A percentile compares a stretch with the other conserved stretches of the same genome.
Conservation (phyloP, 2,329 filamentous ascomycete genomes). For the Epichloe hybrida region DNA sequence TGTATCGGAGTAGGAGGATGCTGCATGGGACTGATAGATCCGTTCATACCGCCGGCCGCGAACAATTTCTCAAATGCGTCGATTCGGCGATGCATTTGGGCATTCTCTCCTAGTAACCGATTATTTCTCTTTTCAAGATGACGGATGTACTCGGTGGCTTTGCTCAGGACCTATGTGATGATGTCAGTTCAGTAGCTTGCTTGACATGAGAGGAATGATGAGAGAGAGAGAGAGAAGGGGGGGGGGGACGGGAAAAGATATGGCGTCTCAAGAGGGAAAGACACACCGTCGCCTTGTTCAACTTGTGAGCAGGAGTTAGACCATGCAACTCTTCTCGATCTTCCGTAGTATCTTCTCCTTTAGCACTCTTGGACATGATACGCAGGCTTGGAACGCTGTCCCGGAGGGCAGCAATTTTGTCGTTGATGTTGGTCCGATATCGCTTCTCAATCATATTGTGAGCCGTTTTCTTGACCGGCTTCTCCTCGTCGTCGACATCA, state of each 20-base stretch:
- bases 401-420: constrained; percentile 85
- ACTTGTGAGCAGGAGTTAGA: constrained; percentile 75
- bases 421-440: constrained; percentile 90
- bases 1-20: constrained; percentile 40
- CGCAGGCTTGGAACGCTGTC: constrained; percentile 86
- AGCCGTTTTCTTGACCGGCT: constrained; percentile 69
- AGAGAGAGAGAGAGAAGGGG: not conserved
- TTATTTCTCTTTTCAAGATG: constrained; percentile 87
- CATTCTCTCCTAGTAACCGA: constrained; percentile 69
- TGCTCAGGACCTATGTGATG: constrained; percentile 58
- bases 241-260: not conserved
- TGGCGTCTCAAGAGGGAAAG: not conserved
- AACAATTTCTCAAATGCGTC: constrained; percentile 68
- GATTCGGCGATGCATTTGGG: constrained; percentile 62
- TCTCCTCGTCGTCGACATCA: constrained; percentile 44
- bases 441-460: constrained; percentile 98
- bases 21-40: constrained; percentile 40
- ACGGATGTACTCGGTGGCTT: constrained; percentile 90
- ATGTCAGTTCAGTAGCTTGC: not conserved
- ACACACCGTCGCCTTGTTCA: constrained; percentile 85
- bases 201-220: not conserved
- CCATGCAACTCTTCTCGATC: constrained; percentile 66
- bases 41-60: constrained; percentile 58
- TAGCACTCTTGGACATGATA: constrained; percentile 62
- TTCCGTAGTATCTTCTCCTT: constrained; percentile 54